phyloP scores from a whole-genome alignment of 2,329 filamentous ascomycete species.

The Curvularia eragrostidis region DNA sequence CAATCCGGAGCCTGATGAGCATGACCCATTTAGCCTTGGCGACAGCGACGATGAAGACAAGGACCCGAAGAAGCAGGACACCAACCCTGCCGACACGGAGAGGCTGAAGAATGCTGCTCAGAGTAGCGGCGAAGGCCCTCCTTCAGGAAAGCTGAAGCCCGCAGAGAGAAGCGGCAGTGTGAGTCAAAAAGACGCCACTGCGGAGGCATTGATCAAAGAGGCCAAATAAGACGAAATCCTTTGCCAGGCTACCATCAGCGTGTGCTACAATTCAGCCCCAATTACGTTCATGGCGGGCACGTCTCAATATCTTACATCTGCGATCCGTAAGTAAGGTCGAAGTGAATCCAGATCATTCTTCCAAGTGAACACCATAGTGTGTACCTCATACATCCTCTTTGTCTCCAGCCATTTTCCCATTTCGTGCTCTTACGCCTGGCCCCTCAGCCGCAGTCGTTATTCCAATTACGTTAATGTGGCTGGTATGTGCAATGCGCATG shows the following conservation, averaged over 20 bases:
- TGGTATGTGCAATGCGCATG: neutral
- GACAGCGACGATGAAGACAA: conserved; percentile 92
- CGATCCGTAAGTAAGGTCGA: neutral
- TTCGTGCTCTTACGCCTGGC: neutral
- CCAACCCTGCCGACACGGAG: conserved; percentile 60
- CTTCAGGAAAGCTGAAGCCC: conserved; percentile 42
- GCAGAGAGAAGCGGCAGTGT: conserved; percentile 52
- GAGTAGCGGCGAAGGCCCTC: conserved; percentile 42
- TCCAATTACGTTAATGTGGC: neutral
- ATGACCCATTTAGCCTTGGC: conserved; percentile 95
- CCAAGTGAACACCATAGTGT: neutral
- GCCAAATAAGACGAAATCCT: conserved; percentile 31
- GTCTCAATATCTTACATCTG: neutral
- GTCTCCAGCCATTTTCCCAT: neutral
- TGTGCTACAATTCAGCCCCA: neutral
- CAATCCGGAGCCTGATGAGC: conserved; percentile 78
- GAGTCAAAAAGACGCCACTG: conserved; percentile 55
- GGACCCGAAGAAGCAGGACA: conserved; percentile 67
- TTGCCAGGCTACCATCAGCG: neutral
- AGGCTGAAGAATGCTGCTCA: conserved; percentile 58
- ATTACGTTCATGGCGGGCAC: neutral
- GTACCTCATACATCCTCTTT: neutral
- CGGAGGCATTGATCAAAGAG: conserved; percentile 54
- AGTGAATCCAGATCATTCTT: neutral
- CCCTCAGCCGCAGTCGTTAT: neutral